These are phyloP conservation scores for Penicillium sp. DNA, from an alignment of 2,329 filamentous ascomycete genomes.

Conservation along the genomic window DNA sequence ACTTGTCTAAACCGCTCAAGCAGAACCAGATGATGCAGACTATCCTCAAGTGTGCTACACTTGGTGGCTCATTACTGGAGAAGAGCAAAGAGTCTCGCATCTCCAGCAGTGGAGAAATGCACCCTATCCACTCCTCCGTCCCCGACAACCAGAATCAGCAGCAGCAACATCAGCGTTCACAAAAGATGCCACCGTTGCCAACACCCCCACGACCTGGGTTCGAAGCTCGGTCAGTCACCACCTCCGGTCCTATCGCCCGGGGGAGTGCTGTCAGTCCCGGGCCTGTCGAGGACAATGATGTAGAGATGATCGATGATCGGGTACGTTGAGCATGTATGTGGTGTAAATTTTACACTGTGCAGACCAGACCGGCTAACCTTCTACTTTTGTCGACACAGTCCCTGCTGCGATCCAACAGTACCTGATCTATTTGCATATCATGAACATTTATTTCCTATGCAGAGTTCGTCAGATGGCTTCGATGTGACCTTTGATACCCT, in stretches of 20 bases:
- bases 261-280: slow-evolving; percentile 64
- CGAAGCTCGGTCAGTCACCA: slow-evolving; percentile 68
- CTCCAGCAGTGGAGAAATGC: slow-evolving; percentile 42
- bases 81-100: slow-evolving; percentile 46
- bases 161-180: slow-evolving; percentile 16
- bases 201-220: slow-evolving; percentile 51
- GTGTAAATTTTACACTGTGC: background rate
- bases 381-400: slow-evolving; percentile 30
- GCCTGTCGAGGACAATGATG: slow-evolving; percentile 53
- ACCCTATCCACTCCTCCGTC: slow-evolving; percentile 31
- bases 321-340: slow-evolving; percentile 41
- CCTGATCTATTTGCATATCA: slow-evolving; percentile 35
- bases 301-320: slow-evolving; percentile 61
- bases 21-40: slow-evolving; percentile 98
- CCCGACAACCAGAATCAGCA: slow-evolving; percentile 41
- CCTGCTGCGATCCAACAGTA: slow-evolving; percentile 48
- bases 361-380: slow-evolving; percentile 11
- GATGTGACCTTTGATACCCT: slow-evolving; percentile 27
- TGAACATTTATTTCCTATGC: slow-evolving; percentile 27
- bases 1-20: slow-evolving; percentile 92
- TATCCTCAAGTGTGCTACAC: slow-evolving; percentile 92
- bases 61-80: slow-evolving; percentile 58
- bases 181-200: slow-evolving; percentile 18
- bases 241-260: slow-evolving; percentile 58
- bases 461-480: slow-evolving; percentile 26